phyloP scores from a whole-genome alignment of 768 basidiomycete genomes.

The Mycena chlorophos region DNA sequence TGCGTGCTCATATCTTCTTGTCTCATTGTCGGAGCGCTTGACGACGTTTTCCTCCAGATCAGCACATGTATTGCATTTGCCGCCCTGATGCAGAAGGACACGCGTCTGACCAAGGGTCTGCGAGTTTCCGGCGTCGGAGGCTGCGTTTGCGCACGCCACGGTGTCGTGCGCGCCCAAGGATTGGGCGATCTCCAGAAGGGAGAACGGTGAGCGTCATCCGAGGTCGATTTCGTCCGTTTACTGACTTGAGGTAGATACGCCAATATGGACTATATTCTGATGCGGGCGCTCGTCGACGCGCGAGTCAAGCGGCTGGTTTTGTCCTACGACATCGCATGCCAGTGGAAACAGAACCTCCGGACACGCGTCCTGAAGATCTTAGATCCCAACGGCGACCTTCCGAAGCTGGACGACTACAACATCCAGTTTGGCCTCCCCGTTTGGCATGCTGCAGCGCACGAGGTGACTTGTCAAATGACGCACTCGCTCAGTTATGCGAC shows the following conservation, averaged over 20 bases:
- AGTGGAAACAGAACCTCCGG: constrained; percentile 14
- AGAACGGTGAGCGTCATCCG: constrained; percentile 19
- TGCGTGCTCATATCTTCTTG: neutral
- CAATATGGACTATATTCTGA: constrained; percentile 28
- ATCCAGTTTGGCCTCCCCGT: constrained; percentile 15
- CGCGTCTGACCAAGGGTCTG: neutral
- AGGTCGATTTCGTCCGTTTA: neutral
- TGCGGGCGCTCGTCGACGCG: constrained; percentile 7
- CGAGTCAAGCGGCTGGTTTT: neutral
- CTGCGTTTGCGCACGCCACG: constrained; percentile 18
- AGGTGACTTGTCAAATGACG: constrained; percentile 12
- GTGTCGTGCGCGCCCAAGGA: constrained; percentile 12
- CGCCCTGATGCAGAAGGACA: constrained; percentile 10
- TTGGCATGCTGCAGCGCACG: constrained; percentile 24
- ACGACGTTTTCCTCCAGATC: neutral
- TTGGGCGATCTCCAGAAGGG: constrained; percentile 14
- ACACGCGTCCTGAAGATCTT: neutral
- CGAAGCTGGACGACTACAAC: neutral
- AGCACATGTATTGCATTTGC: constrained; percentile 3
- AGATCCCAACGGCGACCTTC: neutral
- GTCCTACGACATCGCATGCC: constrained; percentile 30
- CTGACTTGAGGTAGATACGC: constrained; percentile 14
- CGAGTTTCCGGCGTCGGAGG: constrained; percentile 10
- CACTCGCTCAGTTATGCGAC: constrained; percentile 18
- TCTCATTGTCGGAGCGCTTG: neutral